Conservation (phyloP, 768 basidiomycete species). For the Phanerochaete carnosa region DNA sequence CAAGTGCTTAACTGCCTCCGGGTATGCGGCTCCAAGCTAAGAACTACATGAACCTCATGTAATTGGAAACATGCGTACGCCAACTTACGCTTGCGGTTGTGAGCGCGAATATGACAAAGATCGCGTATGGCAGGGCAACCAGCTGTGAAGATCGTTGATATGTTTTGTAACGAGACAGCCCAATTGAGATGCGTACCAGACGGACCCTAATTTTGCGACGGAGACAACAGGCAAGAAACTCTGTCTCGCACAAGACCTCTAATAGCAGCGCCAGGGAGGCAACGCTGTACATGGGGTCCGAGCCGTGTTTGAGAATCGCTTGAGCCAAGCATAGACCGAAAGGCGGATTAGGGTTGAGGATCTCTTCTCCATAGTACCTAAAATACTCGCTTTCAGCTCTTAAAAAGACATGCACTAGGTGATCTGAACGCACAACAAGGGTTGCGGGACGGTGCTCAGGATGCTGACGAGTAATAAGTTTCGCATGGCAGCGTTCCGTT, state of each 20-base stretch:
- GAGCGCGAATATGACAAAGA: constrained; percentile 11
- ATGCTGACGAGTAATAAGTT: constrained; percentile 14
- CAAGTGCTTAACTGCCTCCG: constrained; percentile 11
- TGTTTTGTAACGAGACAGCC: background rate
- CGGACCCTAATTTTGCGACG: background rate
- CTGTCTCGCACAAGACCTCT: constrained; percentile 11
- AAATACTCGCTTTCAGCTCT: background rate
- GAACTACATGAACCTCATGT: background rate
- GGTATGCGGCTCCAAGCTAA: constrained; percentile 10
- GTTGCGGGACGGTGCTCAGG: constrained; percentile 8
- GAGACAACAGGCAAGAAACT: background rate
- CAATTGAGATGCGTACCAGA: background rate
- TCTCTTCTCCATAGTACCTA: constrained; percentile 13
- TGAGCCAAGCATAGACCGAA: constrained; percentile 4
- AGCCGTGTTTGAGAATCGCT: constrained; percentile 11
- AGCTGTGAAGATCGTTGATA: constrained; percentile 2
- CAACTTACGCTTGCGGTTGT: constrained; percentile 7
- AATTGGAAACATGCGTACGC: background rate
- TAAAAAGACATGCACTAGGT: background rate
- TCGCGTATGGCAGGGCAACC: constrained; percentile 13
- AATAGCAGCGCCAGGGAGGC: constrained; percentile 15
- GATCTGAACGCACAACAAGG: constrained; percentile 11
- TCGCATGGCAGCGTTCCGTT: constrained; percentile 11
- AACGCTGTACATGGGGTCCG: constrained; percentile 13
- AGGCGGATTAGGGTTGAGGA: constrained; percentile 12